Evolutionary conservation across 306 rosid species (phyloP), one percentile per base, ranked within the genome.

Genomic region (Crataegus laevigata): DNA sequence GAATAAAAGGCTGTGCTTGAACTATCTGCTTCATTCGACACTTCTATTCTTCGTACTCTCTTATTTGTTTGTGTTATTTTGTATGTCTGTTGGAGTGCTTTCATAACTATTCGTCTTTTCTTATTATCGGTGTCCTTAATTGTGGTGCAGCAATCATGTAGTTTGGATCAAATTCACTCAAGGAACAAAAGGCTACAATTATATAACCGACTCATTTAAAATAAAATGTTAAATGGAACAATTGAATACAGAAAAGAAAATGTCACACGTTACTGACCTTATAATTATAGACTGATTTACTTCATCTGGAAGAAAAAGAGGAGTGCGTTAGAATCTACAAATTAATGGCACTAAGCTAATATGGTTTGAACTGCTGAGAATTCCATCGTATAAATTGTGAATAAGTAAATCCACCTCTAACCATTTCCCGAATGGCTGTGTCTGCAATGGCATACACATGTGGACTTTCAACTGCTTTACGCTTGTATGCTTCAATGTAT

Each of bases 361-460:
- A 14, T 69, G 52, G 63, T 26, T 18, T 51, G 72, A 80, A 60
- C 71, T 55, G 77, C 30, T 69, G 34, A 82, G 73, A 81, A 72
- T 40, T 42, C 58, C 64, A 70, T 69, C 51, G 69, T 14, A 68
- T 28, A 62, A 59, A 54, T 28, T 52, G 47, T 58, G 68, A 63
- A 73, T 58, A 22, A 32, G 71, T 22, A 77, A 73, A 79, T 61
- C 58, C 69, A 94, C 99, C 99, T 77, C 97, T 84, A 77, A 79
- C 89, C 99, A 94, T 94, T 86, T 94, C 96, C 69, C 84, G 85
- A 72, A 92, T 94, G 84, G 99, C 99, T 61, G 92, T 87, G 76
- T 94, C 98, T 6, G 99, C 84, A 84, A 94, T 92, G 80, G 98
- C 99, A 85, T 94, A 94, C 51, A 94, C 99, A 75, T 94, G 99